These are phyloP conservation scores for Waitea zeae DNA, from an alignment of 1,284 basidiomycete species.

Conservation along the genomic window DNA sequence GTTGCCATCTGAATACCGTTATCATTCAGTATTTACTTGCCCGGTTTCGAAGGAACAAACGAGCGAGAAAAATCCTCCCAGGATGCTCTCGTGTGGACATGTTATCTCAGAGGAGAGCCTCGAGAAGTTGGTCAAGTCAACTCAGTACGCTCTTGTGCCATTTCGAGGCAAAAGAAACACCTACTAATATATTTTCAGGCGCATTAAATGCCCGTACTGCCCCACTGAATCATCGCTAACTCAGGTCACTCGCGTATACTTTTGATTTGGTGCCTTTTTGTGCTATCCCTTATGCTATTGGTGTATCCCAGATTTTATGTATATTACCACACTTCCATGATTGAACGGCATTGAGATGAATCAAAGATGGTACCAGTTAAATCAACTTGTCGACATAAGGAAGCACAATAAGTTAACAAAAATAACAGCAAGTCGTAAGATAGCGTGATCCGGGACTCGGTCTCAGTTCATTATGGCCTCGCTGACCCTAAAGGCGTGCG, in stretches of 20 bases:
- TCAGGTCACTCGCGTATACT: conserved; percentile 52
- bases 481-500: too few relatives aligned
- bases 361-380: too few relatives aligned
- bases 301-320: too few relatives aligned
- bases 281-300: too few relatives aligned
- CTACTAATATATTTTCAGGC: conserved; percentile 21
- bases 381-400: too few relatives aligned
- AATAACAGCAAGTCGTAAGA: too few relatives aligned
- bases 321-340: too few relatives aligned
- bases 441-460: too few relatives aligned
- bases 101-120: conserved; percentile 84
- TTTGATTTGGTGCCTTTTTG: conserved; percentile 35
- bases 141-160: conserved; percentile 42
- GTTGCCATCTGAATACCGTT: conserved; percentile 68
- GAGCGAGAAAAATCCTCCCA: conserved; percentile 86
- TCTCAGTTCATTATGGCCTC: too few relatives aligned
- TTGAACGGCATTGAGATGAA: too few relatives aligned
- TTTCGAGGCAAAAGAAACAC: not conserved
- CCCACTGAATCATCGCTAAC: conserved; percentile 52
- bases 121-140: conserved; percentile 70
- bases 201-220: conserved; percentile 83
- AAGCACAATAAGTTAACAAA: too few relatives aligned
- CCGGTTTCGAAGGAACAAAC: conserved; percentile 97
- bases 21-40: conserved; percentile 95
- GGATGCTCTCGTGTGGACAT: conserved; percentile 96